A percentile compares a stretch with the other conserved stretches of the same genome.
Evolutionary conservation across 257 asterid genomes (phyloP).

Genomic region (Leonotis leonurus): DNA sequence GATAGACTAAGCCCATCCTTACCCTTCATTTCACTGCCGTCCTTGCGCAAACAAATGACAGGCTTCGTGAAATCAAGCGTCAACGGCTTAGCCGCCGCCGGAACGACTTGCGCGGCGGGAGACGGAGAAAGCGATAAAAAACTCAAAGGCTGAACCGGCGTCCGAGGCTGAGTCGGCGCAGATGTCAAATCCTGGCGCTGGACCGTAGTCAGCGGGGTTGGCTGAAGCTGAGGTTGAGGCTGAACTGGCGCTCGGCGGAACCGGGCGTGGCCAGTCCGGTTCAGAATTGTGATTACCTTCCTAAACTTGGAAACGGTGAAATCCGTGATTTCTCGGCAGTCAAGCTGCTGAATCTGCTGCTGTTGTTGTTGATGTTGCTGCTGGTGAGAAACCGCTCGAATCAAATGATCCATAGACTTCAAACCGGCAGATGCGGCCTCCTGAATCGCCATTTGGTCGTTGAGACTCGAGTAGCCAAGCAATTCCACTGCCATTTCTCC

Average conservation of each 20-base stretch:
- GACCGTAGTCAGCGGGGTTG: conserved; percentile 10
- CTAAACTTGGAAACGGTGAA: conserved; percentile 59
- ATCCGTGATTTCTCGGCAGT: conserved; percentile 63
- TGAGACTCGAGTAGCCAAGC: conserved; percentile 26
- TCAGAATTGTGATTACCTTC: conserved; percentile 34
- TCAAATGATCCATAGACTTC: conserved; percentile 67
- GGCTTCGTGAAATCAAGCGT: conserved; percentile 53
- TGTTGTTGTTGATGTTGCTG: conserved; percentile 40
- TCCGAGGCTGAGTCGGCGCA: conserved; percentile 10
- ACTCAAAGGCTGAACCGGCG: conserved; percentile 26
- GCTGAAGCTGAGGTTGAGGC: conserved; percentile 19
- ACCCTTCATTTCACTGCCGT: conserved; percentile 5
- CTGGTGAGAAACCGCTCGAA: conserved; percentile 48
- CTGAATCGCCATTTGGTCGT: conserved; percentile 50
- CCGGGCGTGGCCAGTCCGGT: conserved; percentile 76
- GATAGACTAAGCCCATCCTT: conserved; percentile 35
- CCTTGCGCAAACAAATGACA: conserved; percentile 11
- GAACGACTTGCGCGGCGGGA: conserved; percentile 6
- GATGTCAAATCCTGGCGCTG: conserved; percentile 3
- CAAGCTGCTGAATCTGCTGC: conserved; percentile 26
- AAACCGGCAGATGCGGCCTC: conserved; percentile 71
- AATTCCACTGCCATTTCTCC: conserved; percentile 51
- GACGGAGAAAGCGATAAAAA: conserved; percentile 26
- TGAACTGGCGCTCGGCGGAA: conserved; percentile 66
- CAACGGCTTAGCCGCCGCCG: conserved; percentile 21